A percentile compares a stretch with the other conserved stretches of the same genome.
phyloP scores from a whole-genome alignment of 2,329 filamentous ascomycete species.

The Taxawa tesnikishii region DNA sequence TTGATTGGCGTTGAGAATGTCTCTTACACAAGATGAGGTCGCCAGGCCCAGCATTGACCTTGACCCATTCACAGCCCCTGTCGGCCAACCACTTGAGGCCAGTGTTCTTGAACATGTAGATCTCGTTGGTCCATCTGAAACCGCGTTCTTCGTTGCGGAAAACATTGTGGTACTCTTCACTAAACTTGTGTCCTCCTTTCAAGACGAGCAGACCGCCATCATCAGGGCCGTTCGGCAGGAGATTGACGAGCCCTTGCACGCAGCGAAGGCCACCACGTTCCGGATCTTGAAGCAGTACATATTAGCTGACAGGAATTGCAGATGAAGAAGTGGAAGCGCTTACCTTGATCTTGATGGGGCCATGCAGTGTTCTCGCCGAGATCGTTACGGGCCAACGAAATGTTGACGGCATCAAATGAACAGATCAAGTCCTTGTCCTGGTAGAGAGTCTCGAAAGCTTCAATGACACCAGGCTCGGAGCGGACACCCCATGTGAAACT shows the following conservation, averaged over 20 bases:
- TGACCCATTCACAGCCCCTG: constrained; percentile 10
- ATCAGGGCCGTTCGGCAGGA: constrained; percentile 22
- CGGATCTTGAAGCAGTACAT: constrained; percentile 17
- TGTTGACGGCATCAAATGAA: constrained; percentile 27
- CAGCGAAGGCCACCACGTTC: constrained; percentile 36
- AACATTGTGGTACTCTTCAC: constrained; percentile 19
- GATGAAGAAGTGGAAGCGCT: no score
- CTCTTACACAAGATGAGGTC: constrained; percentile 8
- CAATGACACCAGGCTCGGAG: constrained; percentile 25
- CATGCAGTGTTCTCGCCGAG: constrained; percentile 18
- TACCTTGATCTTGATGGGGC: constrained; percentile 26
- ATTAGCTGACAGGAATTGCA: not conserved
- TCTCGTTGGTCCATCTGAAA: constrained; percentile 12
- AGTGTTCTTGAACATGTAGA: constrained; percentile 17
- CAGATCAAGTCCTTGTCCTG: constrained; percentile 23
- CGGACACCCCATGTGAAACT: constrained; percentile 28
- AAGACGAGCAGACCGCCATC: constrained; percentile 25
- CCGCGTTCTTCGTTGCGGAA: constrained; percentile 9
- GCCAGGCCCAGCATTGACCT: constrained; percentile 9
- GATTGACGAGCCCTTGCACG: constrained; percentile 39
- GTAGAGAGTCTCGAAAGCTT: constrained; percentile 23
- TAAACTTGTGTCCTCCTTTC: constrained; percentile 18
- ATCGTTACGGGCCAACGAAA: constrained; percentile 22
- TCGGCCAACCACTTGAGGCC: constrained; percentile 14
- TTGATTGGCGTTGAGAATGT: not conserved